Base-by-base conservation (phyloP, 768 basidiomycete genomes). In the Pleurotus citrinopileatus region DNA sequence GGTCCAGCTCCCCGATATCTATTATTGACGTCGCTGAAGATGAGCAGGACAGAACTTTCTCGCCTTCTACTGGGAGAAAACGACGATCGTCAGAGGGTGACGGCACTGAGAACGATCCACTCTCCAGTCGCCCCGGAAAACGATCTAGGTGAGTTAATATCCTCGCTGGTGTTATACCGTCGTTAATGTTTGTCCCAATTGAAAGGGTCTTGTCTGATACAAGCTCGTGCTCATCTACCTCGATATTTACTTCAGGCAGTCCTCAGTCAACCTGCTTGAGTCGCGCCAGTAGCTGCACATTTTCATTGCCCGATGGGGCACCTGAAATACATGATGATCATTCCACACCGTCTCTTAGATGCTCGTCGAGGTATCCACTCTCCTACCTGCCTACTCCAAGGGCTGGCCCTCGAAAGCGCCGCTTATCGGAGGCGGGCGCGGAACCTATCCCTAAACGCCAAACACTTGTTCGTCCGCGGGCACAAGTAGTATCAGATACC, bases 401-500 rank as follows among this genome's bases (percentile, higher is more conserved):
- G n/a, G n/a, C n/a, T n/a, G n/a, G n/a, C n/a, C n/a, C n/a, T n/a
- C n/a, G n/a, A n/a, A n/a, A n/a, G n/a, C n/a, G n/a, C n/a, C n/a
- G n/a, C n/a, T n/a, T n/a, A n/a, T n/a, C n/a, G n/a, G n/a, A n/a
- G n/a, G n/a, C n/a, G n/a, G n/a, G n/a, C n/a, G n/a, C n/a, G n/a
- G n/a, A n/a, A n/a, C n/a, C n/a, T n/a, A n/a, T n/a, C n/a, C n/a
- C n/a, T n/a, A n/a, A n/a, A n/a, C n/a, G n/a, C n/a, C n/a, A n/a
- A n/a, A n/a, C n/a, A n/a, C n/a, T n/a, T 10, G 20, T 22, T 0
- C 55, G 38, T 15, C 62, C 67, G 1, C 64, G 60, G 20, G 45
- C 60, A 2, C 67, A 67, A 19, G 13, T 60, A 0, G 63, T 66
- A 2, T 73, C 71, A 0, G 64, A 72, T 52, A 63, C 73, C 19